Base-by-base conservation (phyloP, 305 asterid genomes). In the Ajuga reptans region DNA sequence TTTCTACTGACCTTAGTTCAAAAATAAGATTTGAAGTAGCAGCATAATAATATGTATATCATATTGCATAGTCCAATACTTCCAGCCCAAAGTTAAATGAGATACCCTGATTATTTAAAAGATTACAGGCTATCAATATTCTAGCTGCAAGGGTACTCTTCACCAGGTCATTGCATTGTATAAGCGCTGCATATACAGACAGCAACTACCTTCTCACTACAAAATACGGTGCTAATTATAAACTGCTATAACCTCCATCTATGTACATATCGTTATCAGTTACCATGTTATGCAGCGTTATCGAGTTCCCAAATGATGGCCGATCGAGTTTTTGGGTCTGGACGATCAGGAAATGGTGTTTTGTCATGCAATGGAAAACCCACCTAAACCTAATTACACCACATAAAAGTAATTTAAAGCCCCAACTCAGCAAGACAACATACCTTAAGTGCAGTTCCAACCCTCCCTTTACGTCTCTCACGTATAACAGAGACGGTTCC, bases 391-490 rank as follows among this genome's bases (percentile, higher is more conserved):
- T 11, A 36, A 51, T 65, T 46, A 37, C 15, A 53, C 15, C 4
- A 24, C 54, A 18, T n/a, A 8, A 17, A 58, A 58, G 62, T 31
- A 9, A 36, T 41, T 37, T 6, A 47, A 56, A 24, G 14, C 41
- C 42, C 16, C 18, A 1, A 45, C 9, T 68, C 56, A 16, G 42
- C 33, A 65, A 76, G 66, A 63, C 4, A 37, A 50, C 34, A 62
- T 84, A 93, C 97, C 97, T 93, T 93, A 14, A 93, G 74, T 63
- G 99, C 95, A 31, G 84, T 89, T 79, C 99, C 99, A 37, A 89
- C 84, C 56, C 90, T 87, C 33, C 90, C 89, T 74, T 80, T 76
- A 50, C 92, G 91, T 56, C 87, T 87, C 82, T 90, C 99, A 6
- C 80, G 86, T 33, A 78, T 78, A 47, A 93, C 89, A 14, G 53